Conservation (phyloP, 176 grass and related monocot species). For the Raddia guianensis region DNA sequence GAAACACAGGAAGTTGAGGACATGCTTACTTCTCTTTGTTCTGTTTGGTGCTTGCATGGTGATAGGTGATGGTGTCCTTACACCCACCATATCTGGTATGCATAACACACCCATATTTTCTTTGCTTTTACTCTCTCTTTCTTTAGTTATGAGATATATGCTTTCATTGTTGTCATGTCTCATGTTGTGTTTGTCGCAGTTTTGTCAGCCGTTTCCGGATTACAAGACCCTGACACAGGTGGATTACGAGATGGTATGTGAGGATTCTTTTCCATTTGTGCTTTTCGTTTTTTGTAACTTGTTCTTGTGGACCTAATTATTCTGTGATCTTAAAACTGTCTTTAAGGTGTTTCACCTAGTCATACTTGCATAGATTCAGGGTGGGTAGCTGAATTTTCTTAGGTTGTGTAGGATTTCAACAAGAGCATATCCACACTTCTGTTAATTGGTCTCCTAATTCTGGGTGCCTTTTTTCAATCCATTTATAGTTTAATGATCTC, state of each 20-base stretch:
- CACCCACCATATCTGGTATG: conserved; percentile 66
- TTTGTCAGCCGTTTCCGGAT: conserved; percentile 61
- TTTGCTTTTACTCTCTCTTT: neutral
- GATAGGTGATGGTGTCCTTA: conserved; percentile 73
- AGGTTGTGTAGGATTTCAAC: conserved; percentile 5
- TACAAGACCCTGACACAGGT: conserved; percentile 34
- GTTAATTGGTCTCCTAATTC: conserved; percentile 20
- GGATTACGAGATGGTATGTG: conserved; percentile 54
- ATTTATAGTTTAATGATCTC: neutral
- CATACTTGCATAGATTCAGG: conserved; percentile 9
- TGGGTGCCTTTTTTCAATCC: neutral
- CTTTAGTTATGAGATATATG: neutral
- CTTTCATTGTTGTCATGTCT: conserved; percentile 10
- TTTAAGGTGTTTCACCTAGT: conserved; percentile 16
- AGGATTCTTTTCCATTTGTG: neutral
- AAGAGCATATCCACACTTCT: neutral
- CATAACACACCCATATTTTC: conserved; percentile 3
- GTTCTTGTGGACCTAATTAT: neutral
- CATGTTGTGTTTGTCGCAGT: conserved; percentile 45
- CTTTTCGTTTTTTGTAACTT: neutral
- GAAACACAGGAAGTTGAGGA: conserved; percentile 67
- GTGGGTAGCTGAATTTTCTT: conserved; percentile 22
- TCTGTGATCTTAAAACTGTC: neutral
- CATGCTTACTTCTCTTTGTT: conserved; percentile 69
- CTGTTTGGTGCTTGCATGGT: conserved; percentile 73